Evolutionary conservation across 805 yeast species (phyloP).

Genomic region (Cyberlindnera japonica): DNA sequence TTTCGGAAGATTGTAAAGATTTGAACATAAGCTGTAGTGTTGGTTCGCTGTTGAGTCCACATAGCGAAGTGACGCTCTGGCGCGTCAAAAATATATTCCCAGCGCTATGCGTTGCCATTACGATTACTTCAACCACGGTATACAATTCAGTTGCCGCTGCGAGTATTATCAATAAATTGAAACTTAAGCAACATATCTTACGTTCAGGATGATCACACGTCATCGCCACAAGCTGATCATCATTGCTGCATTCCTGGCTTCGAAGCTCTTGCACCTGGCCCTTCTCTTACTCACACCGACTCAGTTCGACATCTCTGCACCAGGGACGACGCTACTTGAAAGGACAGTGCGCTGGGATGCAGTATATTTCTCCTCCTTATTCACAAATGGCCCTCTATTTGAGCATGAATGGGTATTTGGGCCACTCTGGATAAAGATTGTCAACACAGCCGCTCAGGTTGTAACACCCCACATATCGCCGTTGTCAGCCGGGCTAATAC

Average conservation of each 20-base stretch:
- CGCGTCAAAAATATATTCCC: too few species aligned
- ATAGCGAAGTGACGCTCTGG: too few species aligned
- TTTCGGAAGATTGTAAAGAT: too few species aligned
- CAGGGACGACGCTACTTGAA: conserved; percentile 23
- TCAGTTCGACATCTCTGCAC: conserved; percentile 15
- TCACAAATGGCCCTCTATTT: conserved; percentile 45
- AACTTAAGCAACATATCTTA: too few species aligned
- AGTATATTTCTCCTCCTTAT: conserved; percentile 65
- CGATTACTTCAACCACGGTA: too few species aligned
- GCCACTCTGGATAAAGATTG: conserved; percentile 64
- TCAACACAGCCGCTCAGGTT: conserved; percentile 24
- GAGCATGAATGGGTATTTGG: conserved; percentile 94
- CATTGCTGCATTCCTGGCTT: conserved; percentile 3
- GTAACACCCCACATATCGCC: conserved; percentile 20
- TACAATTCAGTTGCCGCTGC: too few species aligned
- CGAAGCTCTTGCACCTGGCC: conserved; percentile 3
- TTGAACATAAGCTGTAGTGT: too few species aligned
- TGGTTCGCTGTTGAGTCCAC: too few species aligned
- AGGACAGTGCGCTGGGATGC: conserved; percentile 80
- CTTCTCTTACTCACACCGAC: conserved; percentile 5
- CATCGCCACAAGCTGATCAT: conserved; percentile 1
- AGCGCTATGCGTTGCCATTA: too few species aligned
- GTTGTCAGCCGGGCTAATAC: conserved; percentile 42
- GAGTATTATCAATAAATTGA: too few species aligned
- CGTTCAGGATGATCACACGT: background rate